Percentiles rank a stretch among this genome's conserved stretches.
phyloP scores from a whole-genome alignment of 2,329 filamentous ascomycete species.

The Fusarium anthophilum region DNA sequence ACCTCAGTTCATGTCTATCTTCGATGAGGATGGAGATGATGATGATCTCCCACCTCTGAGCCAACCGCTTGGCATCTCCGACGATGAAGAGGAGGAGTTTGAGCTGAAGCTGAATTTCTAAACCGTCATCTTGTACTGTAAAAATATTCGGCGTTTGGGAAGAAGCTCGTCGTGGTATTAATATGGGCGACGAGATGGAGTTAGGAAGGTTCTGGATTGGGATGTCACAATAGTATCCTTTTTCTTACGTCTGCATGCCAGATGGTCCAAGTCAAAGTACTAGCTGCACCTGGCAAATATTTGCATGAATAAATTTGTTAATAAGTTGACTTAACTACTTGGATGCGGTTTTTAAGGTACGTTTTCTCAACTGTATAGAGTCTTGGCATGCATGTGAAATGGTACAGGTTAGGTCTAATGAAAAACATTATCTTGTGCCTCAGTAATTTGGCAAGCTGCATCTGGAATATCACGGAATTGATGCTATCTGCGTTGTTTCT shows the following conservation, averaged over 20 bases:
- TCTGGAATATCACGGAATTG: background rate
- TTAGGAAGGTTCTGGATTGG: slow-evolving; percentile 10
- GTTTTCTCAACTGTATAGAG: background rate
- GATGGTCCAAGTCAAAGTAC: background rate
- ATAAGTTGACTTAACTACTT: background rate
- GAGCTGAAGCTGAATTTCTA: slow-evolving; percentile 59
- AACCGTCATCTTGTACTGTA: slow-evolving; percentile 21
- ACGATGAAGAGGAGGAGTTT: slow-evolving; percentile 65
- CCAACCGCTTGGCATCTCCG: slow-evolving; percentile 34
- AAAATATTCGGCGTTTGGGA: slow-evolving; percentile 31
- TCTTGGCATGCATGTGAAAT: background rate
- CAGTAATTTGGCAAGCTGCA: background rate
- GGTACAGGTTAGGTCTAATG: slow-evolving; percentile 2
- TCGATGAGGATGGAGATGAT: slow-evolving; percentile 59
- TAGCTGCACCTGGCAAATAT: background rate
- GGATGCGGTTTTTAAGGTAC: background rate
- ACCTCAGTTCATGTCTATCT: slow-evolving; percentile 67
- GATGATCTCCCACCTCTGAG: slow-evolving; percentile 45
- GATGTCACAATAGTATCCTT: background rate
- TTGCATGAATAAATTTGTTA: slow-evolving; percentile 1
- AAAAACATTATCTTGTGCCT: background rate
- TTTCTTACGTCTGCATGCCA: background rate
- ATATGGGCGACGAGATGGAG: slow-evolving; percentile 15
- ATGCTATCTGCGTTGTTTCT: background rate
- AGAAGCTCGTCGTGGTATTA: background rate